These are phyloP conservation scores for Yamadazyma sp. DNA, from an alignment of 1,139 yeast genomes.

Conservation along the genomic window DNA sequence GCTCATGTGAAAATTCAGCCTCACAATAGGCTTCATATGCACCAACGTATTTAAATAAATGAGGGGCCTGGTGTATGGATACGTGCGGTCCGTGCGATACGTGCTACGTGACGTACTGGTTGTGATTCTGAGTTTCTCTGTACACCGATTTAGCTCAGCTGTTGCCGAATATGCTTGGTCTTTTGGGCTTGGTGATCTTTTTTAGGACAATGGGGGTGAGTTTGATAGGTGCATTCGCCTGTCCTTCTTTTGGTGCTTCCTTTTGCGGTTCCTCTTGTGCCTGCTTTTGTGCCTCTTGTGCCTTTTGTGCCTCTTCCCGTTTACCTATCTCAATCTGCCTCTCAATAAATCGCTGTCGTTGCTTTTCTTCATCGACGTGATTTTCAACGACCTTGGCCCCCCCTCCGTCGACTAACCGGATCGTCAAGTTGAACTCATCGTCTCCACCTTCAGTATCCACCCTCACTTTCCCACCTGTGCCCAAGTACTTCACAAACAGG, in stretches of 20 bases:
- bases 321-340: slow-evolving; percentile 54
- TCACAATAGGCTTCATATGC: too few relatives aligned
- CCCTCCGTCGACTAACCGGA: slow-evolving; percentile 33
- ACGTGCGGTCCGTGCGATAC: too few relatives aligned
- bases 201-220: slow-evolving; percentile 8
- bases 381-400: slow-evolving; percentile 40
- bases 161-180: slow-evolving; percentile 5
- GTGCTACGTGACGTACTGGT: too few relatives aligned
- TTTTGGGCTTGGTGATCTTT: slow-evolving; percentile 6
- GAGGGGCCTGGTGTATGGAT: too few relatives aligned
- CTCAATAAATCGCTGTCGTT: slow-evolving; percentile 38
- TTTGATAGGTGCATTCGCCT: slow-evolving; percentile 6
- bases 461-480: slow-evolving; percentile 55
- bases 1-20: background rate
- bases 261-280: slow-evolving; percentile 1
- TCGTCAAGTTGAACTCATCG: slow-evolving; percentile 39
- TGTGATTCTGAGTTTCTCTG: too few relatives aligned
- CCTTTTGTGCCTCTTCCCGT: slow-evolving; percentile 1
- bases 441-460: slow-evolving; percentile 39
- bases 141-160: too few relatives aligned
- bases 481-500: slow-evolving; percentile 66
- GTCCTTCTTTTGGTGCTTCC: slow-evolving; percentile 3
- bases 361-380: slow-evolving; percentile 15
- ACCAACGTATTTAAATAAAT: too few relatives aligned
- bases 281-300: background rate